Evolutionary conservation across 2,329 filamentous ascomycete genomes (phyloP).

Genomic region (Coniochaeta pulveracea): DNA sequence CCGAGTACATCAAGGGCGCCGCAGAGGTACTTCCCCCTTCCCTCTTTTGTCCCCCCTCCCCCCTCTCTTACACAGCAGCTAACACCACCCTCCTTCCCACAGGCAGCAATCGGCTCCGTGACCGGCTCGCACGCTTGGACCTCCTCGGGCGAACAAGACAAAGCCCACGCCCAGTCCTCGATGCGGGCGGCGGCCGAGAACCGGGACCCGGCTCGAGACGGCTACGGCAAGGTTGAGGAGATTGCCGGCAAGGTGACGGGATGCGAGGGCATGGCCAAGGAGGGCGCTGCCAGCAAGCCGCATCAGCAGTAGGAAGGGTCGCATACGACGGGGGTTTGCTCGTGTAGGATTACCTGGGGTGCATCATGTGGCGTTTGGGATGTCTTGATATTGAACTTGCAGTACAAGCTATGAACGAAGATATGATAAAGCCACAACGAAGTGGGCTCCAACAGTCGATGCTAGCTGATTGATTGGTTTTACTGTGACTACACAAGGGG

Average conservation of each 20-base stretch:
- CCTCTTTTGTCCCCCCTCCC: not conserved
- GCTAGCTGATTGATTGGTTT: too few relatives aligned
- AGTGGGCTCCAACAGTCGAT: too few relatives aligned
- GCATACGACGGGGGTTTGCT: too few relatives aligned
- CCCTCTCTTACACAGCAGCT: conserved; percentile 2
- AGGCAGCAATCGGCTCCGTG: conserved; percentile 49
- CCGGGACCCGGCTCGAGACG: conserved; percentile 39
- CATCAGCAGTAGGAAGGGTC: conserved; percentile 10
- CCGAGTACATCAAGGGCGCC: conserved; percentile 57
- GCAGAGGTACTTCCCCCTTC: conserved; percentile 38
- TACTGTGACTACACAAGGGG: too few relatives aligned
- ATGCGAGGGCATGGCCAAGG: conserved; percentile 58
- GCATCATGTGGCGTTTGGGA: too few relatives aligned
- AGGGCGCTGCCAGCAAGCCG: conserved; percentile 41
- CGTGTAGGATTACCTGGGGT: too few relatives aligned
- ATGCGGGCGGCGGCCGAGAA: conserved; percentile 51
- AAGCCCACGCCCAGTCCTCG: conserved; percentile 45
- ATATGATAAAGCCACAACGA: not conserved
- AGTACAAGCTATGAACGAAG: too few relatives aligned
- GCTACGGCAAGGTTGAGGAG: conserved; percentile 54
- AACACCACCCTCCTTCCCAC: not conserved
- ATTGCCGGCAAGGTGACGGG: conserved; percentile 50
- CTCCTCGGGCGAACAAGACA: conserved; percentile 51
- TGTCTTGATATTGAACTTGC: too few relatives aligned
- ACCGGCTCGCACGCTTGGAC: conserved; percentile 55